phyloP scores from a whole-genome alignment of 208 protist species.

The Angomonas ambiguus region DNA sequence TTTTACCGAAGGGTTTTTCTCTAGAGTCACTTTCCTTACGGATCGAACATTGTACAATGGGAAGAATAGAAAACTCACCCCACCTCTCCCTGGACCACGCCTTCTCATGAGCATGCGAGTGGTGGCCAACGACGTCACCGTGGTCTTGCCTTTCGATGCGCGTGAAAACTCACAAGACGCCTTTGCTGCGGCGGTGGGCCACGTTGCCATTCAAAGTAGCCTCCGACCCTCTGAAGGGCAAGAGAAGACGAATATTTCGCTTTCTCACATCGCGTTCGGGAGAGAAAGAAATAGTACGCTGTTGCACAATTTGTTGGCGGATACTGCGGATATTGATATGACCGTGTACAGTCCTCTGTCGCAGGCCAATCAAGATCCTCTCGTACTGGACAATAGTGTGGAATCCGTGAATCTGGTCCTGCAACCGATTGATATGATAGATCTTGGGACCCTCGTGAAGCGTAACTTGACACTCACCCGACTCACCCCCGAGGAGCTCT shows the following conservation, averaged over 20 bases:
- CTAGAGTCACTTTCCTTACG: conserved; percentile 34
- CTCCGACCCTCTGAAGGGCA: conserved; percentile 47
- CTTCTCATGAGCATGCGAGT: conserved; percentile 74
- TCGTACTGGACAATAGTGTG: conserved; percentile 40
- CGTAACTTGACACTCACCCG: conserved; percentile 50
- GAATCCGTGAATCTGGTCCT: conserved; percentile 47
- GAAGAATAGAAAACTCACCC: conserved; percentile 28
- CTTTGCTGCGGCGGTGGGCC: conserved; percentile 54
- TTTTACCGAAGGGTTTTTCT: conserved; percentile 66
- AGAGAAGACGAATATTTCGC: conserved; percentile 60
- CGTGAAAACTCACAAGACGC: conserved; percentile 19
- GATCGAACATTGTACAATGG: conserved; percentile 79
- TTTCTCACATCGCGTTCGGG: conserved; percentile 58
- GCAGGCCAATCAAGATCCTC: conserved; percentile 37
- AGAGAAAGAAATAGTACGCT: conserved; percentile 10
- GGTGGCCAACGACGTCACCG: conserved; percentile 44
- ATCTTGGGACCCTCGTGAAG: conserved; percentile 46
- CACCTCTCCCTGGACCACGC: conserved; percentile 34
- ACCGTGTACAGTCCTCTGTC: conserved; percentile 52
- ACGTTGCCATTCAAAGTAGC: conserved; percentile 61
- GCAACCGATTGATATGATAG: conserved; percentile 43
- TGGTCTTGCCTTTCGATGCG: conserved; percentile 69
- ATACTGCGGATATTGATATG: conserved; percentile 45
- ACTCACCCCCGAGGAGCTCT: conserved; percentile 10
- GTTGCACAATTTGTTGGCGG: conserved; percentile 33